Conservation (phyloP, 1,284 basidiomycete genomes). For the Psilocybe mexicana region DNA sequence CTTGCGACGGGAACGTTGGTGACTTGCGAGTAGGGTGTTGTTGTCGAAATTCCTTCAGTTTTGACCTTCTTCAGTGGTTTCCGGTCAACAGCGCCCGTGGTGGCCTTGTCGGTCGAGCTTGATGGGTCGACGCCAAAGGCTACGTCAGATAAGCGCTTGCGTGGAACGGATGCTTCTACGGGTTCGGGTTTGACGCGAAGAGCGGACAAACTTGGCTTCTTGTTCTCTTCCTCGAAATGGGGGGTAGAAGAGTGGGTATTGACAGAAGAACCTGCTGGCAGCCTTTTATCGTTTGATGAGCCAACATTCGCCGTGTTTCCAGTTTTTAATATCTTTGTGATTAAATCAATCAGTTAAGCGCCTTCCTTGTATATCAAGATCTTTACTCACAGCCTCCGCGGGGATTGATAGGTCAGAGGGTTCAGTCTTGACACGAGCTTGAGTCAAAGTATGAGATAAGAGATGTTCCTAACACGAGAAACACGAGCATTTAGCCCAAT, state of each 20-base stretch:
- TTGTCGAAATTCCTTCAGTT: constrained; percentile 24
- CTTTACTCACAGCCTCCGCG: constrained; percentile 7
- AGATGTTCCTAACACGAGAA: constrained; percentile 16
- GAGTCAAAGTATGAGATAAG: constrained; percentile 3
- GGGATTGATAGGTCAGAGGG: neutral
- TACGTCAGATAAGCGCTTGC: constrained; percentile 35
- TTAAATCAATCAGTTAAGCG: constrained; percentile 11
- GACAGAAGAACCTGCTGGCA: neutral
- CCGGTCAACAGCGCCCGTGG: neutral
- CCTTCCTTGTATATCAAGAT: neutral
- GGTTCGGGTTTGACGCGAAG: constrained; percentile 34
- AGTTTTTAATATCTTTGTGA: neutral
- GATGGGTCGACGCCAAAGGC: constrained; percentile 16
- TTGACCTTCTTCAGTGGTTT: constrained; percentile 32
- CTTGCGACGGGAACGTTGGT: constrained; percentile 22
- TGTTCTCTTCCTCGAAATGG: neutral
- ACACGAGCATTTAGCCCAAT: neutral
- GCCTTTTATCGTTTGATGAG: constrained; percentile 1
- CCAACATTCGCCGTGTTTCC: neutral
- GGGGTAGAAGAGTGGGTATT: neutral
- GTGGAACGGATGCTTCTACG: constrained; percentile 30
- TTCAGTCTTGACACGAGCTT: constrained; percentile 4
- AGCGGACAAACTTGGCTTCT: neutral
- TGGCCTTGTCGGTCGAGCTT: neutral
- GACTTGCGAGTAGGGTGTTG: constrained; percentile 28